Percentiles rank a stretch among this genome's conserved stretches.
These are phyloP conservation scores for Hyphopichia pseudoburtonii DNA, from an alignment of 1,139 yeast species.

Conservation along the genomic window DNA sequence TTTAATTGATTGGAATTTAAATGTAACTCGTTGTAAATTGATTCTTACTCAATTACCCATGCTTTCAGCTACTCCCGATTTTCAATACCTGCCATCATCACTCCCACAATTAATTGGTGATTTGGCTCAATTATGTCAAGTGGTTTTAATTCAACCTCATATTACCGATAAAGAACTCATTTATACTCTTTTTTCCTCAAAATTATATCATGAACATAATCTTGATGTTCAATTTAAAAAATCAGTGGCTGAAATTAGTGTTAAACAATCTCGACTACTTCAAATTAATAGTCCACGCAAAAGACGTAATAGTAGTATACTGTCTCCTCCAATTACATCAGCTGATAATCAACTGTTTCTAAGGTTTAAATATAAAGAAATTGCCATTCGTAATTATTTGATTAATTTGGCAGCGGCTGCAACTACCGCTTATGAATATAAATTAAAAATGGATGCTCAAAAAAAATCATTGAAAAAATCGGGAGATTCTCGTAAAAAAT, in stretches of 20 bases:
- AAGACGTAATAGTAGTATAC: constrained; percentile 17
- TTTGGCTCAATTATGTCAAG: constrained; percentile 41
- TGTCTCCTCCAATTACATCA: constrained; percentile 27
- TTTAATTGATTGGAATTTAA: constrained; percentile 49
- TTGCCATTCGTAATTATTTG: constrained; percentile 50
- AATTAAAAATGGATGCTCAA: constrained; percentile 35
- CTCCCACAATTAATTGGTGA: constrained; percentile 48
- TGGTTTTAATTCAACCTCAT: constrained; percentile 41
- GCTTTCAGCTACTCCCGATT: constrained; percentile 39
- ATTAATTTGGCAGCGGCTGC: constrained; percentile 57
- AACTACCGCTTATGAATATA: constrained; percentile 53
- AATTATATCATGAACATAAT: constrained; percentile 49
- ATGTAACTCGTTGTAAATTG: constrained; percentile 46
- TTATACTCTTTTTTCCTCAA: constrained; percentile 39
- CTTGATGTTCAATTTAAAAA: constrained; percentile 44
- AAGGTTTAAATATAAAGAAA: constrained; percentile 41
- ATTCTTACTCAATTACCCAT: constrained; percentile 40
- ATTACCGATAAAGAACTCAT: constrained; percentile 47
- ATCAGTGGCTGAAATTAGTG: constrained; percentile 54
- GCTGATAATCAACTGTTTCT: constrained; percentile 31
- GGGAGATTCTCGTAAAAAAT: constrained; percentile 15
- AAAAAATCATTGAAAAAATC: constrained; percentile 25
- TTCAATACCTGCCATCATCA: constrained; percentile 31
- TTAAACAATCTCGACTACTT: constrained; percentile 46
- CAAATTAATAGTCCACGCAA: constrained; percentile 35